Evolutionary conservation across 2,329 filamentous ascomycete species (phyloP), one percentile per base, ranked within the genome.

Genomic region (Paecilomyces niveus): DNA sequence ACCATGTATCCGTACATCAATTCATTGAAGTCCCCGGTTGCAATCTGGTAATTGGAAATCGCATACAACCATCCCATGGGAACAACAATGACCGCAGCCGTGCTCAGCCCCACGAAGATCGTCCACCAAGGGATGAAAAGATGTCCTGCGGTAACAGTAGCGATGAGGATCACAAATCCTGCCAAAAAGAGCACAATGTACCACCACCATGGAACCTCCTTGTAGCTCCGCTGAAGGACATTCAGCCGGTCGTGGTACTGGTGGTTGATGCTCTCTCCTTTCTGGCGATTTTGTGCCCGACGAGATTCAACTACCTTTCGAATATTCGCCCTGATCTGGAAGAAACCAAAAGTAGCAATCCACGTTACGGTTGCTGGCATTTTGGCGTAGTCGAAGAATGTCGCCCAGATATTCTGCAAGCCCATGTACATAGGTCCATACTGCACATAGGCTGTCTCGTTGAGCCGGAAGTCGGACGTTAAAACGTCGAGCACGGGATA

Each of bases 61-160:
- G 83, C 81, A 56, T 86, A 86, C 0, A 86, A 74, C 76, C 82
- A 85, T 10, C 80, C 80, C 13, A 86, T 75, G 0, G 84, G 84
- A 0, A 85, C 67, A 24, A 86, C 82, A 13, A 84, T 75, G 10
- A 83, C 59, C 0, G 80, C 83, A 0, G 83, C 83, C 0, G 80
- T 84, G 1, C 73, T 72, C 11, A 86, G 72, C 1, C 79, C 84
- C 1, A 86, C 78, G 57, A 87, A 80, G 56, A 83, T 81, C 0
- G 84, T 85, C 81, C 81, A 86, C 35, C 82, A 75, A 0, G 83
- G 83, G 53, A 86, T 83, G 63, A 81, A 86, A 11, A 86, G 74
- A 13, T 81, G 72, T 1, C 80, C 80, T 3, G 74, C 76, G 0
- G 76, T 80, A 0, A 84, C 71, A 51, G 83, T 80, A 0, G 76